Evolutionary conservation across 371 early-diverging fungal genomes (phyloP).

Genomic region (Apophysomyces sp.): DNA sequence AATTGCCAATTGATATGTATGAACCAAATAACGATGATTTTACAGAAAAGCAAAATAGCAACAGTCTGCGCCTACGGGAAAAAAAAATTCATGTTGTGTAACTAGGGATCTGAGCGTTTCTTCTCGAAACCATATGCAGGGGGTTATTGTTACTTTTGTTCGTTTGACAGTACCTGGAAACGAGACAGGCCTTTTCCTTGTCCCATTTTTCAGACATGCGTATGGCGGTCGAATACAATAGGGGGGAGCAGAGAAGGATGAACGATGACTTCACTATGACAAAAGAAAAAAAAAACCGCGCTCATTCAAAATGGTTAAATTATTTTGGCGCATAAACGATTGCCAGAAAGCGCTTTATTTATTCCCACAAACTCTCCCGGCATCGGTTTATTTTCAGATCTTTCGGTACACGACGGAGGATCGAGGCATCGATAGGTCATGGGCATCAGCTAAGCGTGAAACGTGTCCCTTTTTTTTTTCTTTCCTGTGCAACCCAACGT

Average conservation of each 20-base stretch:
- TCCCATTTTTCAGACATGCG: too few relatives aligned
- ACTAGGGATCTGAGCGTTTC: not conserved
- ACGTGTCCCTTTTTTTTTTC: not conserved
- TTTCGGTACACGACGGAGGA: not conserved
- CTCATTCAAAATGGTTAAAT: too few relatives aligned
- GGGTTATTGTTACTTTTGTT: not conserved
- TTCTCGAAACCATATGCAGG: not conserved
- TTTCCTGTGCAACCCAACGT: not conserved
- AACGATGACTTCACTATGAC: not conserved
- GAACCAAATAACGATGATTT: too few relatives aligned
- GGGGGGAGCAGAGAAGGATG: too few relatives aligned
- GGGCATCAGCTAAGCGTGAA: not conserved
- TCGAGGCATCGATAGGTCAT: not conserved
- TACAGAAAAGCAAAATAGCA: too few relatives aligned
- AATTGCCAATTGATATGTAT: too few relatives aligned
- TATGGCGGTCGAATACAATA: too few relatives aligned
- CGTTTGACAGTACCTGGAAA: not conserved
- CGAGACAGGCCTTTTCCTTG: too few relatives aligned
- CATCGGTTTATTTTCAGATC: not conserved
- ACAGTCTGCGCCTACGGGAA: too few relatives aligned
- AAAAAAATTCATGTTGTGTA: slow-evolving; percentile 1
- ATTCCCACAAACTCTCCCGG: not conserved
- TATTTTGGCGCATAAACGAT: too few relatives aligned
- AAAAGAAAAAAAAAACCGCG: not conserved
- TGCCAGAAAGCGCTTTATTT: too few relatives aligned